Percentiles rank a stretch among this genome's conserved stretches.
Conservation (phyloP, 2,329 filamentous ascomycete genomes). For the Colletotrichum horii region DNA sequence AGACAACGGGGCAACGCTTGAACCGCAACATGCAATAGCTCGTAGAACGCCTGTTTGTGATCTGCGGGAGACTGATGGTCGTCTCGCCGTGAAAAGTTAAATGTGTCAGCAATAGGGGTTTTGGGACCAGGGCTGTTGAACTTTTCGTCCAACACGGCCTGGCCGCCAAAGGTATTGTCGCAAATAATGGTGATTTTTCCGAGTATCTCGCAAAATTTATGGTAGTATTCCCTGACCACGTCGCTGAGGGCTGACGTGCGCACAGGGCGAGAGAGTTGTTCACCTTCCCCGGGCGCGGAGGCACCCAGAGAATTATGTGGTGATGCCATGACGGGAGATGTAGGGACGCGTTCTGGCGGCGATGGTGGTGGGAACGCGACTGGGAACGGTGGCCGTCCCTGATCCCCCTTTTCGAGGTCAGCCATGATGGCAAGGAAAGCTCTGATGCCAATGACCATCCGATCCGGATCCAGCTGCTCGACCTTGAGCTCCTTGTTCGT, state of each 20-base stretch:
- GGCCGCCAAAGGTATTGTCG: constrained; percentile 95
- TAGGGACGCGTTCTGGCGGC: constrained; percentile 47
- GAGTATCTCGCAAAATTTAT: constrained; percentile 91
- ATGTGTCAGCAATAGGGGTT: constrained; percentile 92
- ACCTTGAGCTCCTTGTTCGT: constrained; percentile 80
- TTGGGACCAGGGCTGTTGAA: constrained; percentile 88
- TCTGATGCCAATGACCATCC: constrained; percentile 95
- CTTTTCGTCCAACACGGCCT: constrained; percentile 94
- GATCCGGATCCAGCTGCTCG: constrained; percentile 93
- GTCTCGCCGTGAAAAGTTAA: constrained; percentile 86
- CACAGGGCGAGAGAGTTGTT: constrained; percentile 71
- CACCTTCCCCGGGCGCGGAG: constrained; percentile 50
- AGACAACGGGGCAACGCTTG: constrained; percentile 95
- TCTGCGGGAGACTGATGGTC: constrained; percentile 76
- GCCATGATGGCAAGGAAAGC: constrained; percentile 93
- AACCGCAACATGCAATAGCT: constrained; percentile 92
- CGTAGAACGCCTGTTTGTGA: constrained; percentile 93
- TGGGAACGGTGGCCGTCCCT: constrained; percentile 82
- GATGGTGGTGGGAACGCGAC: constrained; percentile 57
- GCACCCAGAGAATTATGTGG: constrained; percentile 23
- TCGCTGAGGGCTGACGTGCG: constrained; percentile 71
- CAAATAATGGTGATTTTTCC: constrained; percentile 96
- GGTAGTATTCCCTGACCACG: constrained; percentile 82
- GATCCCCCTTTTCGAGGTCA: constrained; percentile 85
- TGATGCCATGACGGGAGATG: constrained; percentile 55